These are phyloP conservation scores for Pascua sp. DNA, from an alignment of 1,284 basidiomycete genomes.

Conservation along the genomic window DNA sequence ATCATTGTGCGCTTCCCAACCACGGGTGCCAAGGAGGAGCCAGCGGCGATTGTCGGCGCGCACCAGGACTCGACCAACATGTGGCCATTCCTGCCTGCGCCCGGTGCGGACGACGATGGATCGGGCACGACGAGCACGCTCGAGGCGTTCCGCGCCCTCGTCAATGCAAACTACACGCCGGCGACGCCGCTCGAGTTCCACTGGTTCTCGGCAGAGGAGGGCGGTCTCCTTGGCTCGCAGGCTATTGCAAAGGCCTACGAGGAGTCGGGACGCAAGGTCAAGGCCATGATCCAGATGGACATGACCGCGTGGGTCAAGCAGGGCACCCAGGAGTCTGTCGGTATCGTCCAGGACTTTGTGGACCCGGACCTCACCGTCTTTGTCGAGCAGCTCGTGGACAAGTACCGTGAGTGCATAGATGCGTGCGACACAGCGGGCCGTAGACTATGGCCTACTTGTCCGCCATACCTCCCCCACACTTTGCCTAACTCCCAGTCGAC, in stretches of 20 bases:
- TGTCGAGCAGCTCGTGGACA: constrained; percentile 65
- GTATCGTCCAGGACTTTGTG: constrained; percentile 85
- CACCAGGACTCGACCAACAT: constrained; percentile 90
- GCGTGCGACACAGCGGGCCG: no score
- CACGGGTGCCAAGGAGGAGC: constrained; percentile 32
- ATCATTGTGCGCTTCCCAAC: constrained; percentile 64
- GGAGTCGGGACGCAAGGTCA: constrained; percentile 61
- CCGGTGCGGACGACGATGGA: constrained; percentile 74
- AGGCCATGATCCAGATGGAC: constrained; percentile 84
- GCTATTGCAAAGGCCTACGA: constrained; percentile 81
- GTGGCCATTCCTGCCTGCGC: constrained; percentile 83
- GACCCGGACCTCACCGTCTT: constrained; percentile 67
- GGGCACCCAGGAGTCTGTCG: constrained; percentile 81
- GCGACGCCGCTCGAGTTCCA: constrained; percentile 79
- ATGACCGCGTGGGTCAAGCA: constrained; percentile 91
- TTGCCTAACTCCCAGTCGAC: constrained; percentile 28
- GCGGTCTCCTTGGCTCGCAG: constrained; percentile 90
- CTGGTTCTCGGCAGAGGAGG: constrained; percentile 93
- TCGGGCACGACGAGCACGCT: constrained; percentile 90
- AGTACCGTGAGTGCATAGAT: constrained; percentile 56
- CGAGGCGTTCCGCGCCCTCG: constrained; percentile 78
- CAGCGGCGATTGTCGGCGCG: constrained; percentile 64
- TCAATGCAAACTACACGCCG: constrained; percentile 74
- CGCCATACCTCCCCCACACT: not conserved
- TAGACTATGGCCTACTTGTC: no score